These are phyloP conservation scores for Grosmannia serpens DNA, from an alignment of 2,329 filamentous ascomycete species.

Conservation along the genomic window DNA sequence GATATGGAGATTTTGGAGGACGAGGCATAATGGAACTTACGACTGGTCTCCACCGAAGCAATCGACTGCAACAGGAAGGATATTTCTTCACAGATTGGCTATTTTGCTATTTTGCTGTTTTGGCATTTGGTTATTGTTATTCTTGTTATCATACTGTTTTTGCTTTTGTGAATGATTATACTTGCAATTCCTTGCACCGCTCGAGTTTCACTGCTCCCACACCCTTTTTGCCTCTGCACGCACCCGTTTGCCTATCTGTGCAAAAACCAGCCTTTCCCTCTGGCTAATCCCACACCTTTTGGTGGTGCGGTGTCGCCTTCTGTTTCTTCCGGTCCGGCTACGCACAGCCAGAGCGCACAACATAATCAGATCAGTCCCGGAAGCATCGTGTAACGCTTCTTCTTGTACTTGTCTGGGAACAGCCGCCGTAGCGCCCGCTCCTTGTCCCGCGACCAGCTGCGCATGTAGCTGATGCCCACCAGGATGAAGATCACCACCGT, in stretches of 20 bases:
- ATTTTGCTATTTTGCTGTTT: neutral
- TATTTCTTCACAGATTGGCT: neutral
- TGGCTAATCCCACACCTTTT: neutral
- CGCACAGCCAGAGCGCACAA: neutral
- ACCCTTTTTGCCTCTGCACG: neutral
- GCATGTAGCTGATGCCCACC: constrained; percentile 70
- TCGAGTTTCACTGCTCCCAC: neutral
- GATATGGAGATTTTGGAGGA: neutral
- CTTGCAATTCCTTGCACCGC: neutral
- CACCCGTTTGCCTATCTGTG: neutral
- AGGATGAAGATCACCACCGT: constrained; percentile 65
- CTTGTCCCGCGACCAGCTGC: constrained; percentile 79
- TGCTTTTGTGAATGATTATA: neutral
- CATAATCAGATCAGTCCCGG: constrained; percentile 57
- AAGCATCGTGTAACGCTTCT: constrained; percentile 76
- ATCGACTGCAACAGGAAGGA: neutral
- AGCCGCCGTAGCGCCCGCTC: constrained; percentile 82
- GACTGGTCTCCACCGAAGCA: neutral
- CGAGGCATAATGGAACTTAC: neutral
- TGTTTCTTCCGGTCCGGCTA: neutral
- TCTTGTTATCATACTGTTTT: neutral
- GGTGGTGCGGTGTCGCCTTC: neutral
- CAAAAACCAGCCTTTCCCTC: neutral
- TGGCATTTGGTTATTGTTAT: neutral
- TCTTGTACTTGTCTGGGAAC: constrained; percentile 90